Conservation (phyloP, 129 eudicot species). For the Pulicaria dysenterica region DNA sequence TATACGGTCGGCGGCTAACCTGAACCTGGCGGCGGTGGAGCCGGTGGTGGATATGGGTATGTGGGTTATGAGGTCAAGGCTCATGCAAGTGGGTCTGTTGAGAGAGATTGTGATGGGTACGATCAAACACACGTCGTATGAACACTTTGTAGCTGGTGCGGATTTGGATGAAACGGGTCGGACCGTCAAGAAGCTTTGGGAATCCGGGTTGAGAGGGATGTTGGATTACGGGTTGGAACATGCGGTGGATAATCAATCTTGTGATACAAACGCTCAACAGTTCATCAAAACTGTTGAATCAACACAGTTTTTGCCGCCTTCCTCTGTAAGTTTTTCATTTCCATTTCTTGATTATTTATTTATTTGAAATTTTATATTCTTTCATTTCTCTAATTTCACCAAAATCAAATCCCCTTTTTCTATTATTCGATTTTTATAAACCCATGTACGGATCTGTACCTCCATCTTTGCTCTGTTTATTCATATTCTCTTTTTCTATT, state of each 20-base stretch:
- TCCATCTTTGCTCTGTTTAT: conserved; percentile 16
- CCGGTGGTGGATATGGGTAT: conserved; percentile 75
- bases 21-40: conserved; percentile 57
- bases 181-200: conserved; percentile 59
- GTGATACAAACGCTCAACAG: conserved; percentile 60
- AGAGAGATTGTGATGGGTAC: conserved; percentile 43
- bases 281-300: conserved; percentile 64
- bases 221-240: conserved; percentile 87
- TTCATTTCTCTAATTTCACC: background rate
- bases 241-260: conserved; percentile 65
- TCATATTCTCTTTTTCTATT: background rate
- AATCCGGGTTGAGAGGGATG: conserved; percentile 75
- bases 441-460: conserved; percentile 25
- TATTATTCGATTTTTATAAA: background rate
- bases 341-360: background rate
- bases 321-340: conserved; percentile 53
- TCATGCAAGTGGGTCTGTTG: conserved; percentile 47
- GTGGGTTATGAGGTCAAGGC: conserved; percentile 72
- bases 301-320: conserved; percentile 50
- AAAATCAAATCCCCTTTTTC: background rate
- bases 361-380: background rate
- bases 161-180: conserved; percentile 57
- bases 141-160: conserved; percentile 81
- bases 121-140: conserved; percentile 58
- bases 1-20: conserved; percentile 49